Conservation (phyloP, 1,284 basidiomycete species). For the Moesziomyces sp. region DNA sequence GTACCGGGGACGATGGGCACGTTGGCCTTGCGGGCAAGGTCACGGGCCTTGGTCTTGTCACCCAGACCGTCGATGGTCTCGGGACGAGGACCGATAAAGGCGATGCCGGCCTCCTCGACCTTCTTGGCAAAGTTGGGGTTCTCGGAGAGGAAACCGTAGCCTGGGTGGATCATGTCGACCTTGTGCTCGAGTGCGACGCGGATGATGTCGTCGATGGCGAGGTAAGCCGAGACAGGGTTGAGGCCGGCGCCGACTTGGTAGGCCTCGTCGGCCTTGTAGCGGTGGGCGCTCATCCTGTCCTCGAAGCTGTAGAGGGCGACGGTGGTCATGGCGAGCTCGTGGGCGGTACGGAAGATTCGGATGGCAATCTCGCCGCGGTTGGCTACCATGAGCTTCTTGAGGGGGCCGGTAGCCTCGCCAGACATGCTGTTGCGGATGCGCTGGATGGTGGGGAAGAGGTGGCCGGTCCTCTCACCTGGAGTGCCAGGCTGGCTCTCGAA, state of each 20-base stretch:
- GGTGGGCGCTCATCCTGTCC: constrained; percentile 94
- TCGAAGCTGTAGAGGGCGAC: constrained; percentile 98
- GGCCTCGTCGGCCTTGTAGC: constrained; percentile 99
- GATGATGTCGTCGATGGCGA: constrained; percentile 97
- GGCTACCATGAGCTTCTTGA: constrained; percentile 66
- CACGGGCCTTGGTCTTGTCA: constrained; percentile 93
- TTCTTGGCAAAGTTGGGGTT: constrained; percentile 95
- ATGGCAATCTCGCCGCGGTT: constrained; percentile 85
- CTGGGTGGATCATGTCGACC: constrained; percentile 94
- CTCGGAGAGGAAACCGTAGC: constrained; percentile 96
- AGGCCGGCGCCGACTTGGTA: constrained; percentile 97
- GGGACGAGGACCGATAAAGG: constrained; percentile 94
- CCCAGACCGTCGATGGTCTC: constrained; percentile 97
- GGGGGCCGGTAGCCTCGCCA: constrained; percentile 44
- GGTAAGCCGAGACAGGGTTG: constrained; percentile 94
- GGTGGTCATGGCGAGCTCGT: constrained; percentile 98
- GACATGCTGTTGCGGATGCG: constrained; percentile 57
- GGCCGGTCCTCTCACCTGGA: constrained; percentile 57
- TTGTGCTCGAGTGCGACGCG: constrained; percentile 78
- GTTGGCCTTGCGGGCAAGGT: constrained; percentile 62
- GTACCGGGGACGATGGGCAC: constrained; percentile 99
- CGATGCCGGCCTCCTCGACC: constrained; percentile 95
- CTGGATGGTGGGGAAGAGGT: constrained; percentile 63
- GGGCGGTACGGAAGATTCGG: constrained; percentile 96
- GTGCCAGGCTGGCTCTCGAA: constrained; percentile 62